Evolutionary conservation across 352 stramenopile genomes (phyloP).

Genomic region (Pythium folliculosum): DNA sequence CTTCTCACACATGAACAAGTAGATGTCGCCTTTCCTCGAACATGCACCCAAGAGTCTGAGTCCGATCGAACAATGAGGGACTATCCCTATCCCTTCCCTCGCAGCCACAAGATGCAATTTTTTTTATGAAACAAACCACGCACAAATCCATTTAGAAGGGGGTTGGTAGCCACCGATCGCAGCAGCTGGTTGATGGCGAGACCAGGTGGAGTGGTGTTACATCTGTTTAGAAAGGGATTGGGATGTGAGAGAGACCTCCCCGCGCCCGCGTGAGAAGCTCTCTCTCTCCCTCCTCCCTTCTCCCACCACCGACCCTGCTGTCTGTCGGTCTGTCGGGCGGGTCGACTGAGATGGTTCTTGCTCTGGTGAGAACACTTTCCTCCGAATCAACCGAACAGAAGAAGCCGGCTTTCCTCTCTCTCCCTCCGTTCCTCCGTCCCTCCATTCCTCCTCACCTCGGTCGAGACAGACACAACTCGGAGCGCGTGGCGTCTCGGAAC

Average conservation of each 20-base stretch:
- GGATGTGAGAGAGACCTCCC: slow-evolving; percentile 14
- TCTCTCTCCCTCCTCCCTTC: slow-evolving; percentile 9
- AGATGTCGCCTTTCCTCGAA: neutral
- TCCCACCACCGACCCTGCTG: slow-evolving; percentile 3
- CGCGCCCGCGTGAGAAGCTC: slow-evolving; percentile 4
- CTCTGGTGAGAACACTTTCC: slow-evolving; percentile 10
- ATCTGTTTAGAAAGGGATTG: slow-evolving; percentile 17
- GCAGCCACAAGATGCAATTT: slow-evolving; percentile 13
- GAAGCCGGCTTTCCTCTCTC: neutral
- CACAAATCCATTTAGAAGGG: slow-evolving; percentile 3
- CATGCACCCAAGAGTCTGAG: neutral
- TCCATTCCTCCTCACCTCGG: neutral
- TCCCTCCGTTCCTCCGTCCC: neutral
- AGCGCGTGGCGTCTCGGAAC: neutral
- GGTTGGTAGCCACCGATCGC: neutral
- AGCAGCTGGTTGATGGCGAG: slow-evolving; percentile 8
- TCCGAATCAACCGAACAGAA: neutral
- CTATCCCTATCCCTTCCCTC: slow-evolving; percentile 1
- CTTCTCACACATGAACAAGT: neutral
- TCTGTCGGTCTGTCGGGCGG: too few relatives aligned
- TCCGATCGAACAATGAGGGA: neutral
- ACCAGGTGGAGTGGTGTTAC: neutral
- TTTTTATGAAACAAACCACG: slow-evolving; percentile 8
- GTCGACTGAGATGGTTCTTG: slow-evolving; percentile 9
- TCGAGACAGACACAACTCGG: neutral